A percentile compares a stretch with the other conserved stretches of the same genome.
These are phyloP conservation scores for Danielozyma ontarioensis DNA, from an alignment of 805 yeast genomes.

Conservation along the genomic window DNA sequence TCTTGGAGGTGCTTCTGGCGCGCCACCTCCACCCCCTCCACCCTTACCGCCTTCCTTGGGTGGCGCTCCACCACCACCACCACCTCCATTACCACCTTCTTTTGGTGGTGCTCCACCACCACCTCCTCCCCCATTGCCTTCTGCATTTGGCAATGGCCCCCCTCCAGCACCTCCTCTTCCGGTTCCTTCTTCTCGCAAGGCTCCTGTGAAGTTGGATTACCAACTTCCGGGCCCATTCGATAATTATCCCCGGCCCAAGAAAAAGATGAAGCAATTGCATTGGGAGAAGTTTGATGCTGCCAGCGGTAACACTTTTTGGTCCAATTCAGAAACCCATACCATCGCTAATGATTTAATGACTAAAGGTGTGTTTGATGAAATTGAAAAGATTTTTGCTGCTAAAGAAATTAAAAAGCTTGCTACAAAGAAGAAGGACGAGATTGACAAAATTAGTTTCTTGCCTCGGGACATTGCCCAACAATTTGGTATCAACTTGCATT, in stretches of 20 bases:
- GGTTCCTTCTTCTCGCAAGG: not conserved
- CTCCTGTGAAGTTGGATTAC: not conserved
- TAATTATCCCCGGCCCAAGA: conserved; percentile 51
- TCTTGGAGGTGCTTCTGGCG: conserved; percentile 10
- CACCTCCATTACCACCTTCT: conserved; percentile 16
- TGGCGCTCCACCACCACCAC: conserved; percentile 12
- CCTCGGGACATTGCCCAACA: conserved; percentile 74
- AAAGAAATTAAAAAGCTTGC: conserved; percentile 45
- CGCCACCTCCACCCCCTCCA: conserved; percentile 25
- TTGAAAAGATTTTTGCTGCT: conserved; percentile 57
- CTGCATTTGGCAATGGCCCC: conserved; percentile 7
- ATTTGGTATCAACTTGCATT: conserved; percentile 72
- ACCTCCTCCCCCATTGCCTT: conserved; percentile 25
- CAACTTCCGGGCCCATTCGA: conserved; percentile 31
- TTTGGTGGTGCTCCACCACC: conserved; percentile 20
- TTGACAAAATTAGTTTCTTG: conserved; percentile 49
- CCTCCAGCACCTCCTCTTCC: conserved; percentile 4
- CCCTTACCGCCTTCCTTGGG: conserved; percentile 14
- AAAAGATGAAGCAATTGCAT: conserved; percentile 69
- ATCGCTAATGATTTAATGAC: conserved; percentile 47
- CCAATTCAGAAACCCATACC: conserved; percentile 33
- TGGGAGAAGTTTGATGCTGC: conserved; percentile 66
- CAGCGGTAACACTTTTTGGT: conserved; percentile 63
- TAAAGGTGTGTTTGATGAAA: conserved; percentile 60
- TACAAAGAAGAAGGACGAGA: conserved; percentile 36